Evolutionary conservation across 2,329 filamentous ascomycete species (phyloP).

Genomic region (Dactylellina sp.): DNA sequence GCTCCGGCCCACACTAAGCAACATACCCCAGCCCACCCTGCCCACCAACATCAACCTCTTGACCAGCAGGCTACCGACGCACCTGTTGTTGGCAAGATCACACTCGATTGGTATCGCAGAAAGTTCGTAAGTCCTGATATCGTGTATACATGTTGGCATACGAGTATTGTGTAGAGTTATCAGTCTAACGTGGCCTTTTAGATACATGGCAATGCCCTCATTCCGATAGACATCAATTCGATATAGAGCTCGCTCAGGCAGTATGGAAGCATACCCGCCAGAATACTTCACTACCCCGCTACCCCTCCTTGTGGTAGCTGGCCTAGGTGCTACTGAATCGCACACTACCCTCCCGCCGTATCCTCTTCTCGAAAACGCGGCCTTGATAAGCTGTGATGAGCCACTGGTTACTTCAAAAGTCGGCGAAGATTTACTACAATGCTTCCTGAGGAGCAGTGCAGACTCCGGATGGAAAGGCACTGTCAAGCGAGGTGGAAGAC

Average conservation of each 20-base stretch:
- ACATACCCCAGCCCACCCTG: not conserved
- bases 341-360: constrained; percentile 65
- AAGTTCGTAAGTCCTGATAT: not conserved
- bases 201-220: constrained; percentile 14
- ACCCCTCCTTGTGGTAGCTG: constrained; percentile 84
- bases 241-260: constrained; percentile 22
- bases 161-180: not conserved
- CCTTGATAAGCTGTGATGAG: constrained; percentile 77
- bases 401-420: constrained; percentile 74
- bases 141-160: too few relatives aligned
- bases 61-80: not conserved
- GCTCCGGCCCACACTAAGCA: constrained; percentile 34
- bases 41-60: not conserved
- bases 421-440: constrained; percentile 73
- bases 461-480: constrained; percentile 75
- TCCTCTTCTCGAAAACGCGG: constrained; percentile 70
- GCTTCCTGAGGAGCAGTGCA: constrained; percentile 75
- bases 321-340: constrained; percentile 69
- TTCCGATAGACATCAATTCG: not conserved
- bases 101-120: not conserved
- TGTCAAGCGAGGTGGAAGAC: constrained; percentile 68
- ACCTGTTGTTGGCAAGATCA: not conserved
- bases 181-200: constrained; percentile 36
- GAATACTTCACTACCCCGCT: constrained; percentile 89
- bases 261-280: constrained; percentile 82